Evolutionary conservation across 2,329 filamentous ascomycete genomes (phyloP).

Genomic region (Ceratocystis variospora): DNA sequence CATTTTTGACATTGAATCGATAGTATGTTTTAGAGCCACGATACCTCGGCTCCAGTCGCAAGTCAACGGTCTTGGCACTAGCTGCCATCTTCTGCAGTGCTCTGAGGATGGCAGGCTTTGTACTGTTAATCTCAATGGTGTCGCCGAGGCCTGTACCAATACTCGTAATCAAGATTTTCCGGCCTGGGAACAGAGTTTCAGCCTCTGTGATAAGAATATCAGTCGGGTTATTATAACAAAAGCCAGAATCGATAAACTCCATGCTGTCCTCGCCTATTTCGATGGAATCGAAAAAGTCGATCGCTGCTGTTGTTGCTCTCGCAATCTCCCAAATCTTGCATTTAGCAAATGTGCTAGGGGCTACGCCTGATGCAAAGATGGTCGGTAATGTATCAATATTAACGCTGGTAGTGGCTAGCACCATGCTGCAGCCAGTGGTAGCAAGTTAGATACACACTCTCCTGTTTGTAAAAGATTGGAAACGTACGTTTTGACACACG

Average conservation of each 20-base stretch:
- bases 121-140: conserved; percentile 20
- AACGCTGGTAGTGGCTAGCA: background rate
- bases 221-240: conserved; percentile 26
- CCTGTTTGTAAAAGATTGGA: background rate
- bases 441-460: background rate
- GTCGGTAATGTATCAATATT: conserved; percentile 19
- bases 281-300: conserved; percentile 25
- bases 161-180: conserved; percentile 21
- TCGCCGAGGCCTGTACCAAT: conserved; percentile 24
- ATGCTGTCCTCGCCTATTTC: conserved; percentile 22
- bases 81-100: background rate
- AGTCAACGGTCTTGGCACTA: background rate
- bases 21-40: conserved; percentile 21
- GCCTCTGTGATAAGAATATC: conserved; percentile 25
- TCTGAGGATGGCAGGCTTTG: background rate
- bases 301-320: conserved; percentile 24
- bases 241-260: conserved; percentile 25
- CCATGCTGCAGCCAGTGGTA: background rate
- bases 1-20: conserved; percentile 24
- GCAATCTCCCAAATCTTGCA: conserved; percentile 26
- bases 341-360: conserved; percentile 17
- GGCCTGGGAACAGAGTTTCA: conserved; percentile 21
- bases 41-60: conserved; percentile 19
- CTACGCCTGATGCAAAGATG: conserved; percentile 24
- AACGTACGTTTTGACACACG: background rate